Conservation (phyloP, 139 green algal genomes). For the Chlamydomonas incerta region DNA sequence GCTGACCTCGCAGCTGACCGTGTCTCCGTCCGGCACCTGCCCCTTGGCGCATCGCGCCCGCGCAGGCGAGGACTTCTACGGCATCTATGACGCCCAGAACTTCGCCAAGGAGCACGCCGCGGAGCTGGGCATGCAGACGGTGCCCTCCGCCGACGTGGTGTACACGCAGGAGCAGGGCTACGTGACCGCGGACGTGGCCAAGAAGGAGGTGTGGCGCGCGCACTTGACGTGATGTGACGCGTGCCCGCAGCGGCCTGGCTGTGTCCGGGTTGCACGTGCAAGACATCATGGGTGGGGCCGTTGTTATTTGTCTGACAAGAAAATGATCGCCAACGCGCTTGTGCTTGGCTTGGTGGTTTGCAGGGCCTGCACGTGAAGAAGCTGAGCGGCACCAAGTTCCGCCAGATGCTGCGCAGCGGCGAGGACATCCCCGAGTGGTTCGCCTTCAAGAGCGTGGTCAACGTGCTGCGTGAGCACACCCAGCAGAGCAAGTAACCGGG, state of each 20-base stretch:
- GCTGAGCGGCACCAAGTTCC: constrained; percentile 95
- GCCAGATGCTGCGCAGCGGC: constrained; percentile 89
- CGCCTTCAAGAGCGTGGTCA: constrained; percentile 89
- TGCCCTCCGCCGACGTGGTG: constrained; percentile 84
- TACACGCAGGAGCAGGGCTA: constrained; percentile 91
- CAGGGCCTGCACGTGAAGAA: constrained; percentile 81
- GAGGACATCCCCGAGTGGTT: constrained; percentile 98
- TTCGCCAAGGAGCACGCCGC: constrained; percentile 70
- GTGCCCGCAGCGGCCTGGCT: no score
- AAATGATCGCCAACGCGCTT: no score
- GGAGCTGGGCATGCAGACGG: constrained; percentile 90
- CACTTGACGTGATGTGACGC: no score
- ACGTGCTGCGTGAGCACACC: constrained; percentile 74
- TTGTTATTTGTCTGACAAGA: no score
- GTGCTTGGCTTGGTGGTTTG: no score
- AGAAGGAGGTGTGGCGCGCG: constrained; percentile 61
- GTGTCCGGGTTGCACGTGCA: no score
- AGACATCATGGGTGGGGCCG: no score
- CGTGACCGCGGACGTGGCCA: constrained; percentile 85
- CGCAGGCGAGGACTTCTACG: constrained; percentile 91
- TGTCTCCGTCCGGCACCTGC: no score
- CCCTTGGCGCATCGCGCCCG: no score
- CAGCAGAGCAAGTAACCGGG: constrained; percentile 16
- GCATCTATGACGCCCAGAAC: constrained; percentile 85
- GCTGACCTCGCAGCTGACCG: no score